phyloP scores from a whole-genome alignment of 805 yeast genomes.

The Saccharomycopsis fibuligera region DNA sequence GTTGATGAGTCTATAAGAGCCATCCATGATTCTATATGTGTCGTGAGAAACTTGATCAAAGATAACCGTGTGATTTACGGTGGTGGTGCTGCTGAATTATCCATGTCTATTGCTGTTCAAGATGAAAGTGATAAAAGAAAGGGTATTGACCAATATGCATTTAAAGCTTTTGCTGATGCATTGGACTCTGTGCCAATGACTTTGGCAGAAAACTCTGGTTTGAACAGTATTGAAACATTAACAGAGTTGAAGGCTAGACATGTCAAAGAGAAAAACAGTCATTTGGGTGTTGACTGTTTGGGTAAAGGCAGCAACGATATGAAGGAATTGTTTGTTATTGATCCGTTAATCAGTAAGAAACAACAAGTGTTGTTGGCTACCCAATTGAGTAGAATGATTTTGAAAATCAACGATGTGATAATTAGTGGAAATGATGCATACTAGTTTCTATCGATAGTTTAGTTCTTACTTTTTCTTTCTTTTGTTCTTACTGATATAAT shows the following conservation, averaged over 20 bases:
- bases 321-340: slow-evolving; percentile 91
- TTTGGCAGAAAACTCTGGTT: slow-evolving; percentile 94
- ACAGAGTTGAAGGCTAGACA: slow-evolving; percentile 81
- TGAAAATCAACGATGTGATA: slow-evolving; percentile 94
- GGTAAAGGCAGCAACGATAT: slow-evolving; percentile 85
- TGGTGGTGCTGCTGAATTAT: slow-evolving; percentile 97
- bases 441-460: slow-evolving; percentile 24
- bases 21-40: slow-evolving; percentile 92
- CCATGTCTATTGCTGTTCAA: slow-evolving; percentile 86
- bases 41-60: slow-evolving; percentile 87
- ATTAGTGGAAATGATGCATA: slow-evolving; percentile 79
- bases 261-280: slow-evolving; percentile 59
- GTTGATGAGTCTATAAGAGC: slow-evolving; percentile 97
- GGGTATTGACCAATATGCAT: slow-evolving; percentile 97
- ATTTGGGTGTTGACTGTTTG: slow-evolving; percentile 90
- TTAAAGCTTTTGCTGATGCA: slow-evolving; percentile 90
- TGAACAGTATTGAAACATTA: slow-evolving; percentile 87
- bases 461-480: no score
- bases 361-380: slow-evolving; percentile 95
- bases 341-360: slow-evolving; percentile 94
- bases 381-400: slow-evolving; percentile 94
- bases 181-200: slow-evolving; percentile 90
- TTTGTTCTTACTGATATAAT: no score
- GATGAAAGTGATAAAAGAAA: slow-evolving; percentile 88
- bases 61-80: slow-evolving; percentile 97